phyloP scores from a whole-genome alignment of 352 stramenopile species.

The Phytopythium kandeliae region DNA sequence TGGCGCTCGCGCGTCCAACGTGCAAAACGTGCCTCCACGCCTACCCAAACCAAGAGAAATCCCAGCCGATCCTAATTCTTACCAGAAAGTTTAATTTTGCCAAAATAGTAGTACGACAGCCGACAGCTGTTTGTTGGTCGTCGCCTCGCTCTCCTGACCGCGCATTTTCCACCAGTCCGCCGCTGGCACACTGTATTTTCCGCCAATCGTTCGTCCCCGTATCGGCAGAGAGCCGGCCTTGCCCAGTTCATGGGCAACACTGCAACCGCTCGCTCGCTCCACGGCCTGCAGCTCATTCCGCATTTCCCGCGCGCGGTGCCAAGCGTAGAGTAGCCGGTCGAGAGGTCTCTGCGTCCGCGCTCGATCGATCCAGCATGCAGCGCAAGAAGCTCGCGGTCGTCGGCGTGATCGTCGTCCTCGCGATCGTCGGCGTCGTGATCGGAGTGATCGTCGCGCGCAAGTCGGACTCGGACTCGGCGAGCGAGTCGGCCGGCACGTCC shows the following conservation, averaged over 20 bases:
- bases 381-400: constrained; percentile 36
- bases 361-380: constrained; percentile 10
- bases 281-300: background rate
- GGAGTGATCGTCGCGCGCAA: constrained; percentile 21
- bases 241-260: background rate
- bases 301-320: constrained; percentile 1
- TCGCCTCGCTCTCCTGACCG: background rate
- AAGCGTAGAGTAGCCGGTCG: background rate
- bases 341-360: background rate
- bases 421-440: constrained; percentile 38
- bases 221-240: background rate
- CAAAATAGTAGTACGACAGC: too few relatives aligned
- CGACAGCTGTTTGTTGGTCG: background rate
- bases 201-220: background rate
- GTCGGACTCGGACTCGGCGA: constrained; percentile 15
- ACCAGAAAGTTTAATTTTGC: background rate
- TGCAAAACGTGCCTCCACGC: background rate
- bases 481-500: constrained; percentile 12
- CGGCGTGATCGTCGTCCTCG: constrained; percentile 31
- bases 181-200: background rate
- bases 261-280: background rate
- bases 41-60: background rate
- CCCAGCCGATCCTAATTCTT: background rate
- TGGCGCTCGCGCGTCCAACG: too few relatives aligned
- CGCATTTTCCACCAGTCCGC: background rate